phyloP scores from a whole-genome alignment of 192 early-diverging fungal genomes.

The Rhizophagus clarus region DNA sequence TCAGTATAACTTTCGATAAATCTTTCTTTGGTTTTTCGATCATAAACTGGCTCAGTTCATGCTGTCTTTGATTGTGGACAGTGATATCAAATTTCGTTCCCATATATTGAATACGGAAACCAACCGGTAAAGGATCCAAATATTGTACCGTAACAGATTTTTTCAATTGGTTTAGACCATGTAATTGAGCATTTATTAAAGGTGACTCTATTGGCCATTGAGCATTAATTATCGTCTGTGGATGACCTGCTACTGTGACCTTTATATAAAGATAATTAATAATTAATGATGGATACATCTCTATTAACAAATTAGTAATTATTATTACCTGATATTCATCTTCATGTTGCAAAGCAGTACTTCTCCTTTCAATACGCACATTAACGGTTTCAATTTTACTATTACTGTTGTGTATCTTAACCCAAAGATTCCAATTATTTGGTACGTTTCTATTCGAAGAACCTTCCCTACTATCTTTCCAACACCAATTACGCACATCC shows the following conservation, averaged over 20 bases:
- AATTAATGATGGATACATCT: conserved; percentile 44
- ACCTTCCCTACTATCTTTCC: conserved; percentile 51
- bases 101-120: conserved; percentile 78
- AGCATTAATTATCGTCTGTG: conserved; percentile 43
- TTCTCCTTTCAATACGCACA: conserved; percentile 46
- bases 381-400: conserved; percentile 47
- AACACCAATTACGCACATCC: conserved; percentile 62
- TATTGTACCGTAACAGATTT: conserved; percentile 67
- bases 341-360: conserved; percentile 1
- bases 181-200: conserved; percentile 57
- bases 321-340: conserved; percentile 48
- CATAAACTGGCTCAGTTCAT: conserved; percentile 70
- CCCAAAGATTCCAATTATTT: conserved; percentile 53
- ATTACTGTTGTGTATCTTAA: conserved; percentile 45
- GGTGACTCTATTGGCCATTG: conserved; percentile 80
- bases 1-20: conserved; percentile 68
- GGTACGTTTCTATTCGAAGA: conserved; percentile 39
- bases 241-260: conserved; percentile 39
- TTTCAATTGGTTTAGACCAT: conserved; percentile 39
- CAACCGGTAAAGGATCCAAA: conserved; percentile 70
- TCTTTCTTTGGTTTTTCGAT: conserved; percentile 75
- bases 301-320: background rate
- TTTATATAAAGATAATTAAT: conserved; percentile 9
- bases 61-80: conserved; percentile 63
- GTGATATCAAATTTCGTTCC: conserved; percentile 84